Conservation (phyloP, 192 early-diverging fungal genomes). For the Phlyctochytrium planicorne region DNA sequence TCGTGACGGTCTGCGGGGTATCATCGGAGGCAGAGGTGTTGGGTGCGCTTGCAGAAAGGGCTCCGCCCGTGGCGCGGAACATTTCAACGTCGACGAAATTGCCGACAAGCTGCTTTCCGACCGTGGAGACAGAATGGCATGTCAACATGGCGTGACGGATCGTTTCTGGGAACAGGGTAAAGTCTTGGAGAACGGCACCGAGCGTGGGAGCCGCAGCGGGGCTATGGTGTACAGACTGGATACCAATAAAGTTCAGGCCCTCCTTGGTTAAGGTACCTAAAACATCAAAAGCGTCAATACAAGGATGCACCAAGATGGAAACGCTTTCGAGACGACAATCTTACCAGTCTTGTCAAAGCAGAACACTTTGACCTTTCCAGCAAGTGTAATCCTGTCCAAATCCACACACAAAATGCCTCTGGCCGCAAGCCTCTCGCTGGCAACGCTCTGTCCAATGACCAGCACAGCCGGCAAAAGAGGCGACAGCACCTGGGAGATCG, state of each 20-base stretch:
- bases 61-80: slow-evolving; percentile 66
- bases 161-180: slow-evolving; percentile 25
- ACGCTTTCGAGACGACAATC: background rate
- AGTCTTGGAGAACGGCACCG: slow-evolving; percentile 25
- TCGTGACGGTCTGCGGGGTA: slow-evolving; percentile 9
- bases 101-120: slow-evolving; percentile 60
- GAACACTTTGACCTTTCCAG: slow-evolving; percentile 73
- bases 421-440: slow-evolving; percentile 56
- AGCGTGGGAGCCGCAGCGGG: slow-evolving; percentile 4
- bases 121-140: slow-evolving; percentile 67
- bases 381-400: slow-evolving; percentile 67
- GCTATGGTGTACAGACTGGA: slow-evolving; percentile 17
- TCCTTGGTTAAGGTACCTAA: slow-evolving; percentile 72
- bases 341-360: slow-evolving; percentile 71
- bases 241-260: slow-evolving; percentile 67
- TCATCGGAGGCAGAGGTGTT: slow-evolving; percentile 5
- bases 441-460: slow-evolving; percentile 72
- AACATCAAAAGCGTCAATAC: background rate
- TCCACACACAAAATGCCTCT: slow-evolving; percentile 73
- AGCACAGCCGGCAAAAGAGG: slow-evolving; percentile 73
- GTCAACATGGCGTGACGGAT: slow-evolving; percentile 47
- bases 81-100: slow-evolving; percentile 83
- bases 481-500: slow-evolving; percentile 66
- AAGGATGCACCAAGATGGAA: no score
- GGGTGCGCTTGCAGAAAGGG: slow-evolving; percentile 41